A percentile compares a stretch with the other conserved stretches of the same genome.
Evolutionary conservation across 2,329 filamentous ascomycete species (phyloP).

Genomic region (Volutella citrinella): DNA sequence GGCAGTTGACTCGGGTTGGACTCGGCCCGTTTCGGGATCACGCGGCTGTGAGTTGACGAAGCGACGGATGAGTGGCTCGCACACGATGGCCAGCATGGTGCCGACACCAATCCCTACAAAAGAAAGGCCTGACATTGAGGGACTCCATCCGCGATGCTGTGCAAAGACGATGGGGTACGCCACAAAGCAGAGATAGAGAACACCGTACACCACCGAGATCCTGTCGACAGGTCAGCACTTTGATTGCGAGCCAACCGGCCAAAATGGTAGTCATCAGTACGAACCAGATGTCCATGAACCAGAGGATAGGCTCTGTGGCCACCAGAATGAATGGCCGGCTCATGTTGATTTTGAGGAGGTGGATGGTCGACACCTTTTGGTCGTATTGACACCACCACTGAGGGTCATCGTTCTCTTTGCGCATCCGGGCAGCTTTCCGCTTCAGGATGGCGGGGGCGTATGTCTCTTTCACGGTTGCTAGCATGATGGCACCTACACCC

Average conservation of each 20-base stretch:
- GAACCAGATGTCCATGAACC: conserved; percentile 66
- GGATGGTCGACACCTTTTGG: conserved; percentile 59
- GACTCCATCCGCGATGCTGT: conserved; percentile 70
- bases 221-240: conserved; percentile 38
- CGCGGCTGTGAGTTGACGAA: conserved; percentile 74
- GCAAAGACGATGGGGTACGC: conserved; percentile 85
- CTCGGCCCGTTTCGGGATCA: conserved; percentile 72
- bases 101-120: conserved; percentile 71
- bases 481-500: conserved; percentile 57
- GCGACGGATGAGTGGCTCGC: conserved; percentile 69
- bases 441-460: conserved; percentile 72
- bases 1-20: conserved; percentile 76
- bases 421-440: conserved; percentile 58
- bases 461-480: conserved; percentile 66
- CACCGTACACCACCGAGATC: conserved; percentile 81
- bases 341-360: conserved; percentile 71
- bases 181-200: conserved; percentile 87
- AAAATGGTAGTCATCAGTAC: too few relatives aligned
- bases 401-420: conserved; percentile 67
- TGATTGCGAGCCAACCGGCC: too few relatives aligned
- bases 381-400: conserved; percentile 82
- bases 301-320: conserved; percentile 76
- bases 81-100: conserved; percentile 57
- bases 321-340: conserved; percentile 75
- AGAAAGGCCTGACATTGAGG: conserved; percentile 70